A percentile compares a stretch with the other conserved stretches of the same genome.
Evolutionary conservation across 345 rosid species (phyloP).

Genomic region (Hibiscus trionum): DNA sequence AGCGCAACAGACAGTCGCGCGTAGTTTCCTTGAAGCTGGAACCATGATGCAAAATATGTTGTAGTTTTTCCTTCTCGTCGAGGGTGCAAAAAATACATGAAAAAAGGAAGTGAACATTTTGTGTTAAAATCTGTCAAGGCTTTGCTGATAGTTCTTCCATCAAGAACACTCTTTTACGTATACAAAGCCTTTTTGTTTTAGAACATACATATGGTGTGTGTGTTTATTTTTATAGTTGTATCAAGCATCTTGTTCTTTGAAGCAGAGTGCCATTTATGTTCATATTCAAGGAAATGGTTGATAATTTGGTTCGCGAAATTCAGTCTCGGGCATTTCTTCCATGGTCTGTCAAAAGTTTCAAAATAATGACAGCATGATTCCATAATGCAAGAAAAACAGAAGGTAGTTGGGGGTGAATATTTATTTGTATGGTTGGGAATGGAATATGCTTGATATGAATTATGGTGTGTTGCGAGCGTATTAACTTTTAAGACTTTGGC

Average conservation of each 20-base stretch:
- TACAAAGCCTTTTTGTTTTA: constrained; percentile 11
- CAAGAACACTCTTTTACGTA: constrained; percentile 30
- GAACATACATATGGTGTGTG: constrained; percentile 1
- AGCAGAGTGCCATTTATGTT: constrained; percentile 4
- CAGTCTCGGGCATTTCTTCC: background rate
- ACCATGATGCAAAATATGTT: constrained; percentile 48
- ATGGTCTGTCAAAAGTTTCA: too few species aligned
- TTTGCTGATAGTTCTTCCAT: constrained; percentile 26
- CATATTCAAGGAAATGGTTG: constrained; percentile 12
- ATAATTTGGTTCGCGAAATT: constrained; percentile 3
- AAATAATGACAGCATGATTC: background rate
- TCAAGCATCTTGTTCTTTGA: constrained; percentile 8
- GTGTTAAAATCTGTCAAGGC: constrained; percentile 19
- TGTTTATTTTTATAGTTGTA: constrained; percentile 25
- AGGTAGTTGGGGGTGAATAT: background rate
- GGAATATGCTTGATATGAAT: background rate
- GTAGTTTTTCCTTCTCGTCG: constrained; percentile 35
- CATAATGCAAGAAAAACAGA: background rate
- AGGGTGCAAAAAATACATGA: constrained; percentile 16
- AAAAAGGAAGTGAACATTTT: constrained; percentile 12
- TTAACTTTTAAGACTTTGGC: too few species aligned
- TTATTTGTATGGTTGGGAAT: background rate
- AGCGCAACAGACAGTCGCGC: constrained; percentile 88
- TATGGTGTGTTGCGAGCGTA: background rate
- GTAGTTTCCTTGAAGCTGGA: constrained; percentile 95